Evolutionary conservation across 495 filamentous ascomycete species (phyloP).

Genomic region (Penicillium fimorum): DNA sequence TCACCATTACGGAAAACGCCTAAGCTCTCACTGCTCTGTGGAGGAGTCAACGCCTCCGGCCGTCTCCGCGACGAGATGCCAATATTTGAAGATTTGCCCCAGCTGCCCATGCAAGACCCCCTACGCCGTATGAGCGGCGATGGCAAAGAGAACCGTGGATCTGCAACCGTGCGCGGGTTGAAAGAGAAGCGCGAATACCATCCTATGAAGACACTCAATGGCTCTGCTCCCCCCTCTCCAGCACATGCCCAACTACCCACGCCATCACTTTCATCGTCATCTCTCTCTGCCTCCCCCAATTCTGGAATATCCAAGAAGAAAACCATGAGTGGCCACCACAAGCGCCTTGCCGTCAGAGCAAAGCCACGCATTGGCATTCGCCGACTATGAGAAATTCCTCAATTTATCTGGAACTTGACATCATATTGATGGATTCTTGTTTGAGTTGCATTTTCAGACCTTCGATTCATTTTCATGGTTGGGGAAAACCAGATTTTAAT

Average conservation of each 20-base stretch:
- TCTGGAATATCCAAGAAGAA: constrained; percentile 26
- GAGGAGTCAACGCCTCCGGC: constrained; percentile 26
- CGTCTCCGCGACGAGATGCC: constrained; percentile 33
- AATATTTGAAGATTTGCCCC: constrained; percentile 43
- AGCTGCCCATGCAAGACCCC: constrained; percentile 14
- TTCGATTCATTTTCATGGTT: background rate
- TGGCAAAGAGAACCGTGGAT: constrained; percentile 37
- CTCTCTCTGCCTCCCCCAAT: constrained; percentile 8
- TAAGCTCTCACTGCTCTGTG: constrained; percentile 31
- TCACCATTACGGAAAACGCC: constrained; percentile 26
- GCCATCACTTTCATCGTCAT: constrained; percentile 9
- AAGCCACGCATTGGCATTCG: constrained; percentile 44
- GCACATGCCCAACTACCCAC: background rate
- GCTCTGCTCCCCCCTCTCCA: background rate
- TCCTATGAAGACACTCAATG: constrained; percentile 2
- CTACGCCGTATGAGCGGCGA: constrained; percentile 27
- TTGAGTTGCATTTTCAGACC: constrained; percentile 1
- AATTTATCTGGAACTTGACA: background rate
- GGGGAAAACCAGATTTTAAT: background rate
- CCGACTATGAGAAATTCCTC: constrained; percentile 28
- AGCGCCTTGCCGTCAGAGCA: constrained; percentile 26
- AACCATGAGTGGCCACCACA: constrained; percentile 23
- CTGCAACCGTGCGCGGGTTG: constrained; percentile 7
- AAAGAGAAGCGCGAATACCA: constrained; percentile 16
- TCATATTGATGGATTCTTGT: background rate